These are phyloP conservation scores for Dictyostelium intermedium DNA, from an alignment of 78 protist genomes.

Conservation along the genomic window DNA sequence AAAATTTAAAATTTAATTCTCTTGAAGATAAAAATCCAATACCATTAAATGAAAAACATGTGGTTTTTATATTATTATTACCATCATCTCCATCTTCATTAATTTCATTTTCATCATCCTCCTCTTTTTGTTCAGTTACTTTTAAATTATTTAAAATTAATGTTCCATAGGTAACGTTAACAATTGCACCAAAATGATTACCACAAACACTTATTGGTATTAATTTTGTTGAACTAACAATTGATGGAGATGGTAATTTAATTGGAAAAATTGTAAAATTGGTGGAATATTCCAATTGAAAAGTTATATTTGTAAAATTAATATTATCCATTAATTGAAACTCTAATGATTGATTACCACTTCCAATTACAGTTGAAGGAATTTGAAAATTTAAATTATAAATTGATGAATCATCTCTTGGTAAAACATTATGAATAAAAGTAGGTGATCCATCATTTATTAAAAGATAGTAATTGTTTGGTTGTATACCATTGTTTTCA, in stretches of 20 bases:
- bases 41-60: background rate
- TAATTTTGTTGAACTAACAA: background rate
- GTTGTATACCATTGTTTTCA: background rate
- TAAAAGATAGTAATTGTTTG: background rate
- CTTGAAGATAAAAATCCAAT: background rate
- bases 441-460: background rate
- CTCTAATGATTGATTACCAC: background rate
- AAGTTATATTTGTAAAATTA: background rate
- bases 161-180: background rate
- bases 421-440: background rate
- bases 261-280: background rate
- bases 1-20: background rate
- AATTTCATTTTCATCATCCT: background rate
- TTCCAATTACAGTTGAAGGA: background rate
- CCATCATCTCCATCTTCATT: background rate
- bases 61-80: background rate
- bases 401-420: background rate
- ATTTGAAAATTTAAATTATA: background rate
- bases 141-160: background rate
- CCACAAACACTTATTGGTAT: background rate
- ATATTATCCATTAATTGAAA: background rate
- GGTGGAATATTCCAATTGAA: background rate
- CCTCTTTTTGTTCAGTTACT: background rate
- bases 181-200: background rate
- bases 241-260: background rate